A percentile compares a stretch with the other conserved stretches of the same genome.
Evolutionary conservation across 805 yeast genomes (phyloP).

Genomic region (Yarrowia sp.): DNA sequence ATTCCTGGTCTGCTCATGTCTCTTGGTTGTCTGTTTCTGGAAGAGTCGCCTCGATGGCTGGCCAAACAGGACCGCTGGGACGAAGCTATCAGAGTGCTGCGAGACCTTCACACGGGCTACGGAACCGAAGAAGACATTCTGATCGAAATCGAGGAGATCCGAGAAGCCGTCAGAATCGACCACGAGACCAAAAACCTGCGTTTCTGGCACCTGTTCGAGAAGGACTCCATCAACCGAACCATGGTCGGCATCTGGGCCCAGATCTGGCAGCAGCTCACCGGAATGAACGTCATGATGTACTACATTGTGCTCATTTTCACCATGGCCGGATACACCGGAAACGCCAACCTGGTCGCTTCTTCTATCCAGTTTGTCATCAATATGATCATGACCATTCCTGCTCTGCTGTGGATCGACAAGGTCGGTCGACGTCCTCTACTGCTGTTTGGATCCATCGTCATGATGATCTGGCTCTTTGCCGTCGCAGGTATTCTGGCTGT

Average conservation of each 20-base stretch:
- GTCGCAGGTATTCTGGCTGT: slow-evolving; percentile 48
- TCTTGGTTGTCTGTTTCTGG: slow-evolving; percentile 42
- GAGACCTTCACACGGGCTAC: slow-evolving; percentile 38
- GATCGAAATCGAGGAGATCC: slow-evolving; percentile 57
- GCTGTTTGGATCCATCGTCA: slow-evolving; percentile 58
- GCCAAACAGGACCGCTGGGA: slow-evolving; percentile 49
- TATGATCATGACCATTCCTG: slow-evolving; percentile 56
- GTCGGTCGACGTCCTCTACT: slow-evolving; percentile 62
- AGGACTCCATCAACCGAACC: slow-evolving; percentile 50
- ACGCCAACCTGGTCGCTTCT: slow-evolving; percentile 52
- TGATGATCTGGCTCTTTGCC: slow-evolving; percentile 61
- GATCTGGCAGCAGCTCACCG: slow-evolving; percentile 61
- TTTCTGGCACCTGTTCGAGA: slow-evolving; percentile 50
- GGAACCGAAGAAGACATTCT: slow-evolving; percentile 44
- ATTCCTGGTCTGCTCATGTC: slow-evolving; percentile 50
- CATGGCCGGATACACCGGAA: slow-evolving; percentile 58
- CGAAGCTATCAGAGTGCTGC: slow-evolving; percentile 42
- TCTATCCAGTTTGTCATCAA: slow-evolving; percentile 58
- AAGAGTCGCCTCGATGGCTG: slow-evolving; percentile 46
- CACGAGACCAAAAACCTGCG: slow-evolving; percentile 47
- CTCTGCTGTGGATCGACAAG: slow-evolving; percentile 55
- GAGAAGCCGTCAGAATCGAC: slow-evolving; percentile 53
- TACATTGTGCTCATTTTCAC: slow-evolving; percentile 62
- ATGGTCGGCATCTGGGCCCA: slow-evolving; percentile 50
- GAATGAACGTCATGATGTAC: slow-evolving; percentile 68